Evolutionary conservation across 768 basidiomycete species (phyloP), one percentile per base, ranked within the genome.

Genomic region (Mrakia blollopis): DNA sequence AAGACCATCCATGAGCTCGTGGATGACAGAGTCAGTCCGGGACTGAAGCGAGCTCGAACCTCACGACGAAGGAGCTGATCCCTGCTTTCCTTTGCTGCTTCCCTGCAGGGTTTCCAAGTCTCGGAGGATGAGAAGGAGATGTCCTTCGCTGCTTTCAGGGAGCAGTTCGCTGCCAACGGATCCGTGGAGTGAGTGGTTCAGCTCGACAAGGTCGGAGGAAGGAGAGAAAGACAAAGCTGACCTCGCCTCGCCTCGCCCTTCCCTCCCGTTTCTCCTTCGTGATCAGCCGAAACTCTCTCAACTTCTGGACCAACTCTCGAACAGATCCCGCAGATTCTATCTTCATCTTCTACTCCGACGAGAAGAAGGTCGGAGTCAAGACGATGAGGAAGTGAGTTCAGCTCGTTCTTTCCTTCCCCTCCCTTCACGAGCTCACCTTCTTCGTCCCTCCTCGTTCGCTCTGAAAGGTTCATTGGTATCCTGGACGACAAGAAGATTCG

Each of bases 1-100:
- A 86, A 93, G 81, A 98, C 97, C 69, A 91, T 98, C 61, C 95
- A 98, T 83, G 96, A 99, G 85, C 89, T 99, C 72, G 93, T 95
- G 79, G 89, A 90, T 83, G 96, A 99, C 84, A 89, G 97, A 86
- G 97, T 98, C 79, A 85, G 85, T 81, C 11, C 41, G 23, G 3
- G 25, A 28, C 8, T 23, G 30, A 37, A 32, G 67, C 69, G 69
- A 50, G 44, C 60, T 57, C 37, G 6, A 52, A 13, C 4, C 52
- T 2, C 25, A 11, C 28, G 28, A 5, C 14, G 30, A 8, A 68
- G 28, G 37, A 18, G 78, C 60, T 52, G 28, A 35, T 87, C 82
- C 54, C 79, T 62, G 76, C 62, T 28, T 57, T 57, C 57, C 37
- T 78, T 79, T 74, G 65, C 70, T 70, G n/a, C n/a, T n/a, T 30